These are phyloP conservation scores for Lumnitzera racemosa DNA, from an alignment of 345 rosid species.

Conservation along the genomic window DNA sequence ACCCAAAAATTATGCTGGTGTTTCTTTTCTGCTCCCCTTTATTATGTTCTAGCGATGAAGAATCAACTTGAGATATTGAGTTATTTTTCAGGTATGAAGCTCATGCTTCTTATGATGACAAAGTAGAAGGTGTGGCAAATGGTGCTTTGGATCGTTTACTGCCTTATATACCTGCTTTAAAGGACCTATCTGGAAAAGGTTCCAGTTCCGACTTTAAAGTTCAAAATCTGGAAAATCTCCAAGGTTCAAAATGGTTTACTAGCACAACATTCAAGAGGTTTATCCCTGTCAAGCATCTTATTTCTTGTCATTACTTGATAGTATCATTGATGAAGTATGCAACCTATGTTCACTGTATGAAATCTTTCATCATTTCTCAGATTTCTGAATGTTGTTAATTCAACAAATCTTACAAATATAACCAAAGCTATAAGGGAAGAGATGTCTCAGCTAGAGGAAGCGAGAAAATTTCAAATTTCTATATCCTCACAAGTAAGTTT, in stretches of 20 bases:
- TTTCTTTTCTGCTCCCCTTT: neutral
- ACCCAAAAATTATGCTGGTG: neutral
- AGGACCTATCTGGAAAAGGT: slow-evolving; percentile 27
- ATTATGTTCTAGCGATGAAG: neutral
- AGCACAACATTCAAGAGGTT: slow-evolving; percentile 48
- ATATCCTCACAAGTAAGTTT: slow-evolving; percentile 34
- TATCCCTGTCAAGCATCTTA: slow-evolving; percentile 1
- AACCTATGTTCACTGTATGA: neutral
- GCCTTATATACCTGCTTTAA: slow-evolving; percentile 40
- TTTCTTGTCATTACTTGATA: neutral
- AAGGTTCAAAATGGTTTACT: slow-evolving; percentile 44
- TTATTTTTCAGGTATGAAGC: slow-evolving; percentile 38
- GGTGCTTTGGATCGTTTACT: slow-evolving; percentile 39
- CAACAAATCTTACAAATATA: slow-evolving; percentile 26
- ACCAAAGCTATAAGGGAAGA: slow-evolving; percentile 38
- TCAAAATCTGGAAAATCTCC: slow-evolving; percentile 23
- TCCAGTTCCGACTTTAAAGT: slow-evolving; percentile 38
- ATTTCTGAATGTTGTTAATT: slow-evolving; percentile 36
- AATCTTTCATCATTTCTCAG: slow-evolving; percentile 19
- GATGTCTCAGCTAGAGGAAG: slow-evolving; percentile 56
- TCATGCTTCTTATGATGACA: slow-evolving; percentile 25
- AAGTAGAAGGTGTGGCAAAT: slow-evolving; percentile 36
- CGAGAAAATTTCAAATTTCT: slow-evolving; percentile 52
- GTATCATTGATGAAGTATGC: neutral
- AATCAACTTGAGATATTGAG: too few relatives aligned